These are phyloP conservation scores for Diaporthe sp. DNA, from an alignment of 2,329 filamentous ascomycete genomes.

Conservation along the genomic window DNA sequence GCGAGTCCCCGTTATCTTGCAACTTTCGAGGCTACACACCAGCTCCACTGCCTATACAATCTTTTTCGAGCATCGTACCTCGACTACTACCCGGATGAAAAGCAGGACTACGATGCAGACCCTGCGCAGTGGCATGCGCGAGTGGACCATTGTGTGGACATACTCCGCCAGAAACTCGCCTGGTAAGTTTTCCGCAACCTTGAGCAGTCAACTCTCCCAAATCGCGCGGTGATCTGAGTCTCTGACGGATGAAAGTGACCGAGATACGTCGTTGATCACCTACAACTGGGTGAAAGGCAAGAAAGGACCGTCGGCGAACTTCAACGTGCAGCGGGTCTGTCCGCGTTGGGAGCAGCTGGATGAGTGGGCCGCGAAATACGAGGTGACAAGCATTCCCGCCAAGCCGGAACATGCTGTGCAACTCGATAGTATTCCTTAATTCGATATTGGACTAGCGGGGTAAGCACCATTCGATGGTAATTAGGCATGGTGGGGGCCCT, in stretches of 20 bases:
- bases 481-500: neutral
- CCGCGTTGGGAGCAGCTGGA: neutral
- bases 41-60: neutral
- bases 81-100: neutral
- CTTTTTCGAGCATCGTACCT: conserved; percentile 4
- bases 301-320: neutral
- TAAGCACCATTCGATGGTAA: neutral
- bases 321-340: conserved; percentile 2
- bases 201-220: neutral
- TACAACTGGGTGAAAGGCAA: neutral
- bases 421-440: neutral
- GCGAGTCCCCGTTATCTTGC: neutral
- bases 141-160: neutral
- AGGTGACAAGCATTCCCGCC: neutral
- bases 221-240: neutral
- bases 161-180: neutral
- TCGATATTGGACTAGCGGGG: neutral
- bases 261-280: neutral
- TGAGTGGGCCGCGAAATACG: neutral
- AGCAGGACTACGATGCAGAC: neutral
- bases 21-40: neutral
- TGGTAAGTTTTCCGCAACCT: neutral
- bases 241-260: neutral
- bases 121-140: neutral
- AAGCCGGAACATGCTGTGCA: conserved; percentile 1